phyloP scores from a whole-genome alignment of 345 rosid genomes.

The Cardamine resedifolia region DNA sequence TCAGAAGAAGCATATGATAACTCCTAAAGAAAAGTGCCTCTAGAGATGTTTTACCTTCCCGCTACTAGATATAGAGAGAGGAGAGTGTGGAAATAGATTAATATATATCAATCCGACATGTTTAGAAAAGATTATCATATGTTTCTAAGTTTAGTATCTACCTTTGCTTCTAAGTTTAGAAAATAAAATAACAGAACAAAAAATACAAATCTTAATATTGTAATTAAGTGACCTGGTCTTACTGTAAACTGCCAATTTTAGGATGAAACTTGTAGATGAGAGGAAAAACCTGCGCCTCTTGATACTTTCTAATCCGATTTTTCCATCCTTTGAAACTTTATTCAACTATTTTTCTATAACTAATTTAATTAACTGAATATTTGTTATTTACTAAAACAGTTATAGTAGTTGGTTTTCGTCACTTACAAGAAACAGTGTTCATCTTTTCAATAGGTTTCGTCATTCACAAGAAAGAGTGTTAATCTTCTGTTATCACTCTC shows the following conservation, averaged over 20 bases:
- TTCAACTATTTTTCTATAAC: background rate
- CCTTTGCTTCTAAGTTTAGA: background rate
- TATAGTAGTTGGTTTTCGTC: background rate
- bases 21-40: too few relatives aligned
- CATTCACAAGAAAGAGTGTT: background rate
- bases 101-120: background rate
- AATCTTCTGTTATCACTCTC: too few relatives aligned
- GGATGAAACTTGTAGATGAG: background rate
- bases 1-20: too few relatives aligned
- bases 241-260: background rate
- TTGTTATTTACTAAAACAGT: background rate
- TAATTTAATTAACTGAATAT: background rate
- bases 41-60: background rate
- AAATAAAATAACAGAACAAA: background rate
- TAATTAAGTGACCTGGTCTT: background rate
- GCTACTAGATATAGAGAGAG: background rate
- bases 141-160: too few relatives aligned
- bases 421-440: conserved; percentile 3
- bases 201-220: background rate
- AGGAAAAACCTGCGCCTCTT: background rate
- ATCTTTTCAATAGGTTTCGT: too few relatives aligned
- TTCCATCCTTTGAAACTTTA: background rate
- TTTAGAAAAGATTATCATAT: too few relatives aligned
- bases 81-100: background rate
- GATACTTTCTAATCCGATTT: conserved; percentile 15